Conservation (phyloP, 2,329 filamentous ascomycete species). For the Phyllosticta capitalensis region DNA sequence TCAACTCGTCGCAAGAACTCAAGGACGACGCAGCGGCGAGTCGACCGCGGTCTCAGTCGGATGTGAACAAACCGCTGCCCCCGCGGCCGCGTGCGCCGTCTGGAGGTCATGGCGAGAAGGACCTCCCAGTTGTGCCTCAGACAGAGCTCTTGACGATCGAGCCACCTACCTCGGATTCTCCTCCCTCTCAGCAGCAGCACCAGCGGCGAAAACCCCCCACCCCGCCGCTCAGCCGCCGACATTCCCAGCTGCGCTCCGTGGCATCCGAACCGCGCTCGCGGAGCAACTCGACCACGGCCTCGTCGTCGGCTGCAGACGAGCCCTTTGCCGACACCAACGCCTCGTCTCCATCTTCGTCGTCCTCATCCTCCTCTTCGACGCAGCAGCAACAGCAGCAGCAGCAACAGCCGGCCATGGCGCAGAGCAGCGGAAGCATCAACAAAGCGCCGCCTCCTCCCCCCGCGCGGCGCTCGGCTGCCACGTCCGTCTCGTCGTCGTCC, state of each 20-base stretch:
- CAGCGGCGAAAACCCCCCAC: slow-evolving; percentile 15
- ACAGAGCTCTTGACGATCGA: slow-evolving; percentile 12
- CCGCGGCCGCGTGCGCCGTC: slow-evolving; percentile 32
- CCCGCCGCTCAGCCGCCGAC: slow-evolving; percentile 23
- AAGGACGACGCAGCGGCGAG: slow-evolving; percentile 17
- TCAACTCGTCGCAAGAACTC: slow-evolving; percentile 1
- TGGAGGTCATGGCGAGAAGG: not conserved
- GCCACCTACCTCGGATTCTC: not conserved
- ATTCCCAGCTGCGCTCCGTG: slow-evolving; percentile 24
- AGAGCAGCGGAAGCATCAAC: not conserved
- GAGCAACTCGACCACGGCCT: slow-evolving; percentile 27
- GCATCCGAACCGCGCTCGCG: slow-evolving; percentile 19
- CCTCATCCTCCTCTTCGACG: too few relatives aligned
- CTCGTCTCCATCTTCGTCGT: not conserved
- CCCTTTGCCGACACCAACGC: not conserved
- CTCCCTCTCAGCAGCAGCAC: not conserved
- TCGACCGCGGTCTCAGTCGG: slow-evolving; percentile 28
- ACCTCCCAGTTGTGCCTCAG: slow-evolving; percentile 1
- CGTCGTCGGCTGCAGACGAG: slow-evolving; percentile 22
- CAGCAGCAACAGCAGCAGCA: not conserved
- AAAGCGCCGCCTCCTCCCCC: slow-evolving; percentile 7
- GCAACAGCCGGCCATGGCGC: not conserved
- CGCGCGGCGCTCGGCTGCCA: slow-evolving; percentile 6
- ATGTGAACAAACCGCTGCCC: slow-evolving; percentile 55
- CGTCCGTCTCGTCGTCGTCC: not conserved